Evolutionary conservation across 805 yeast genomes (phyloP).

Genomic region (Millerago galiae): DNA sequence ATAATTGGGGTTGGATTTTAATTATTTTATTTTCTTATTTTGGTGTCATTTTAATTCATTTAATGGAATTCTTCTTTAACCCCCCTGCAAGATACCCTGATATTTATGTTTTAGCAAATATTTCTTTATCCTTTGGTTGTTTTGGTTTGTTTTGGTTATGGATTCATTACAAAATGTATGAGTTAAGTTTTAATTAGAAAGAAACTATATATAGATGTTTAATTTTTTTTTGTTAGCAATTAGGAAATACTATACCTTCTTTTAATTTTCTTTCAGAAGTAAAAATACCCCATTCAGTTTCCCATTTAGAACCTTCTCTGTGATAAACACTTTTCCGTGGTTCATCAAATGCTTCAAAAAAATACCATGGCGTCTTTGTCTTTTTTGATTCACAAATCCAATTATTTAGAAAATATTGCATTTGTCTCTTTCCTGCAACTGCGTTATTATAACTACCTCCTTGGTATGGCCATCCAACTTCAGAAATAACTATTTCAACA

Average conservation of each 20-base stretch:
- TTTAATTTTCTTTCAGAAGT: conserved; percentile 42
- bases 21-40: conserved; percentile 48
- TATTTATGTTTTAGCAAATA: conserved; percentile 76
- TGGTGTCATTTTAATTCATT: conserved; percentile 44
- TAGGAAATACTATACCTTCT: conserved; percentile 35
- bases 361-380: conserved; percentile 39
- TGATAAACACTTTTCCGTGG: conserved; percentile 59
- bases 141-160: conserved; percentile 78
- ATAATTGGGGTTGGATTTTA: conserved; percentile 40
- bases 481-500: conserved; percentile 39
- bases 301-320: conserved; percentile 48
- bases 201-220: background rate
- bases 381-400: conserved; percentile 45
- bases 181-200: conserved; percentile 3
- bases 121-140: conserved; percentile 66
- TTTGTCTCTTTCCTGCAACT: conserved; percentile 37
- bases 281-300: conserved; percentile 68
- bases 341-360: conserved; percentile 67
- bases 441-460: conserved; percentile 48
- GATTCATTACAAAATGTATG: conserved; percentile 51
- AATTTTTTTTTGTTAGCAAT: conserved; percentile 4
- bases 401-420: conserved; percentile 41
- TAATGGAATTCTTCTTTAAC: conserved; percentile 40
- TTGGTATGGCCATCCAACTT: conserved; percentile 67
- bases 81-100: conserved; percentile 73